These are phyloP conservation scores for Salvia hispanica DNA, from an alignment of 257 asterid genomes.

Conservation along the genomic window DNA sequence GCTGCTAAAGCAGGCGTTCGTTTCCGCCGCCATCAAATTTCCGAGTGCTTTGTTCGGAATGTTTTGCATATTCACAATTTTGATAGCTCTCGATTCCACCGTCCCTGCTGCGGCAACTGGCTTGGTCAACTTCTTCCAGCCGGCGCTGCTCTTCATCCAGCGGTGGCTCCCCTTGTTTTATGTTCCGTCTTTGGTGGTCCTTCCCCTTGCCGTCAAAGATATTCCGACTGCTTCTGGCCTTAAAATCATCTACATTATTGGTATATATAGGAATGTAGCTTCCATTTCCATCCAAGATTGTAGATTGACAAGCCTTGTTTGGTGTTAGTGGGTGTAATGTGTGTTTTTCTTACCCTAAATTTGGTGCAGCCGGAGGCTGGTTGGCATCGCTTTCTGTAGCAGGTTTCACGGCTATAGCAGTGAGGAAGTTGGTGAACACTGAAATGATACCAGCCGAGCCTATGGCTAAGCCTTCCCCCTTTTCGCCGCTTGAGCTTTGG, in stretches of 20 bases:
- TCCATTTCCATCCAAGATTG: background rate
- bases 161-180: constrained; percentile 98
- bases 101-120: constrained; percentile 75
- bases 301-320: background rate
- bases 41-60: constrained; percentile 96
- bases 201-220: constrained; percentile 87
- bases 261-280: constrained; percentile 32
- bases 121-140: constrained; percentile 90
- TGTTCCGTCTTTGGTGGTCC: constrained; percentile 90
- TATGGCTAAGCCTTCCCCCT: constrained; percentile 88
- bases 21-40: constrained; percentile 85
- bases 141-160: constrained; percentile 89
- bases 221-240: constrained; percentile 93
- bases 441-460: constrained; percentile 90
- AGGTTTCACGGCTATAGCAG: constrained; percentile 85
- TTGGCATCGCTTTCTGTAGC: constrained; percentile 88
- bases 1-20: constrained; percentile 72
- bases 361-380: constrained; percentile 85
- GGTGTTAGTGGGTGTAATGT: background rate
- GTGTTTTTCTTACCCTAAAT: background rate
- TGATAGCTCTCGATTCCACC: constrained; percentile 67
- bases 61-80: constrained; percentile 84
- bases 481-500: constrained; percentile 73
- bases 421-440: constrained; percentile 84
- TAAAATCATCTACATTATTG: constrained; percentile 73